Conservation (phyloP, 1,139 yeast genomes). For the Pichia sp. region DNA sequence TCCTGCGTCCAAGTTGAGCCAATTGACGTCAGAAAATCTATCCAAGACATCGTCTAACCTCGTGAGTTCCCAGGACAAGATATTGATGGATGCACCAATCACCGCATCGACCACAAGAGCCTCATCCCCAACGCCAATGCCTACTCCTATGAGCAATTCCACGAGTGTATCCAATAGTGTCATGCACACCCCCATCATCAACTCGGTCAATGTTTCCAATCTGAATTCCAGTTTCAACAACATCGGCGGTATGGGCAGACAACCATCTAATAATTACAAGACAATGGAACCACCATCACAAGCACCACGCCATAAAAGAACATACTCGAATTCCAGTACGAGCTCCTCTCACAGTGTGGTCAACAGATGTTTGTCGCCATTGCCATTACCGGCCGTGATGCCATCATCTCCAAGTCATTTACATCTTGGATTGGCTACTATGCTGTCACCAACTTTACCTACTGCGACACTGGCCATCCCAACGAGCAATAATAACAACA, state of each 20-base stretch:
- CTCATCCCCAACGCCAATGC: background rate
- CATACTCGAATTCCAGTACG: conserved; percentile 32
- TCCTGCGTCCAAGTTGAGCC: conserved; percentile 27
- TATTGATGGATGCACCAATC: background rate
- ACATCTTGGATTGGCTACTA: conserved; percentile 6
- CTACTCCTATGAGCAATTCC: conserved; percentile 2
- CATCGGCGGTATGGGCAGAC: background rate
- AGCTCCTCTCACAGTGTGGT: conserved; percentile 29
- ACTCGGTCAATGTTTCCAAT: background rate
- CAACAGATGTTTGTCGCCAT: conserved; percentile 28
- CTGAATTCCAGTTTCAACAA: background rate
- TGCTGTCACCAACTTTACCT: conserved; percentile 27
- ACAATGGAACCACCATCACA: conserved; percentile 34
- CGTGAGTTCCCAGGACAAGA: too few species aligned
- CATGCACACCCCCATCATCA: conserved; percentile 3
- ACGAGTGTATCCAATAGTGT: background rate
- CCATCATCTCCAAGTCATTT: conserved; percentile 32
- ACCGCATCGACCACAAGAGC: conserved; percentile 1
- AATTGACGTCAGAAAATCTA: conserved; percentile 9
- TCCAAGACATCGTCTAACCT: background rate
- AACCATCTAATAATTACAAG: conserved; percentile 12
- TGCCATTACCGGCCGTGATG: conserved; percentile 30
- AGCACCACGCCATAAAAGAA: conserved; percentile 32
- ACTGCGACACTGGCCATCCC: background rate
- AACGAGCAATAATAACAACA: background rate